phyloP scores from a whole-genome alignment of 2,329 filamentous ascomycete genomes.

The Alternaria angustiovoidea region DNA sequence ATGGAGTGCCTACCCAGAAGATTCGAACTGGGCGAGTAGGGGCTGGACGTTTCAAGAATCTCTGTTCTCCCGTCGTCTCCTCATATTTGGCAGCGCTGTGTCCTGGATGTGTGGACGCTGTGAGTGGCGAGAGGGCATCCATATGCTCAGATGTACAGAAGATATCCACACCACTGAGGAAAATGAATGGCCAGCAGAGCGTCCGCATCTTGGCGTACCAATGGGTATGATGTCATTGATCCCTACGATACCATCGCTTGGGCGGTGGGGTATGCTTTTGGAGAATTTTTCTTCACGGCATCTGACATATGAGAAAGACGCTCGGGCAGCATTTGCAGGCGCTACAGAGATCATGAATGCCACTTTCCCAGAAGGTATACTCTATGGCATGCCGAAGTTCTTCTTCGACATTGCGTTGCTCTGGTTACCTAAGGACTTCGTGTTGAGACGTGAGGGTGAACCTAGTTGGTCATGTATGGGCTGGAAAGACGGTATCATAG shows the following conservation, averaged over 20 bases:
- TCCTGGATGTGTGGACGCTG: not conserved
- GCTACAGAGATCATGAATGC: too few species aligned
- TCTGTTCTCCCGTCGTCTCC: not conserved
- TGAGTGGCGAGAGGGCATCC: not conserved
- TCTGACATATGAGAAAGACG: too few species aligned
- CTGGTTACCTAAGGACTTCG: not conserved
- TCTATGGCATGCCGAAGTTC: not conserved
- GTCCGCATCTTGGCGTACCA: too few species aligned
- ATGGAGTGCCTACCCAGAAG: too few species aligned
- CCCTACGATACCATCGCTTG: too few species aligned
- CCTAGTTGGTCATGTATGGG: slow-evolving; percentile 2
- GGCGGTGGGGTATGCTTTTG: too few species aligned
- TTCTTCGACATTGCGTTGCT: not conserved
- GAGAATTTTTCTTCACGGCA: too few species aligned
- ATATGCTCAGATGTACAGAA: not conserved
- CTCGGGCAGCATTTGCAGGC: too few species aligned
- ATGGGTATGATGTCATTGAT: too few species aligned
- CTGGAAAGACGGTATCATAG: not conserved
- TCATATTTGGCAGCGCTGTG: not conserved
- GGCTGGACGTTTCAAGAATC: not conserved
- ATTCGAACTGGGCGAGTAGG: too few species aligned
- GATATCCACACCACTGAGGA: too few species aligned
- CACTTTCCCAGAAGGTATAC: not conserved
- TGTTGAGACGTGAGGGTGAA: not conserved
- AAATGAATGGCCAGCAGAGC: too few species aligned